Evolutionary conservation across 495 filamentous ascomycete species (phyloP), one percentile per base, ranked within the genome.

Genomic region (Aspergillus cristatus): DNA sequence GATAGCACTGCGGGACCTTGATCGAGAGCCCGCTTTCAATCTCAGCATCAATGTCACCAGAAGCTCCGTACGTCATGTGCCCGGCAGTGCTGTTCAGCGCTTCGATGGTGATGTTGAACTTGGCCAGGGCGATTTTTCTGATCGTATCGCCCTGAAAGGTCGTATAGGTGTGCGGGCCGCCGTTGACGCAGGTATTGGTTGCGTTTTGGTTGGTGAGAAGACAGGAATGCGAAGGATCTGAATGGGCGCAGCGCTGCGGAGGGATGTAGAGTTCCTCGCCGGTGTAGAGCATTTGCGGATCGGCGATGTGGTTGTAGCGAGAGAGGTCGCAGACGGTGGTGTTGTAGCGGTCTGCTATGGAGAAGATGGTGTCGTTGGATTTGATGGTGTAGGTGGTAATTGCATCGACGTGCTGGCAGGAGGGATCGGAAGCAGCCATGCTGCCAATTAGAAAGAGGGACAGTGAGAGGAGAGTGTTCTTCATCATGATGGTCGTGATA

Each of bases 1-100:
- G 47, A 16, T 16, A 14, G 24, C 47, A 54, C 37, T 43, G 41
- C 6, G 45, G 37, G 2, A 54, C 14, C 25, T 54, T 54, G 30
- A 54, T 16, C 18, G 38, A 48, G 7, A 14, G 20, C 11, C 25
- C 39, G 7, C 7, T 15, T 14, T 38, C 20, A 14, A 38, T n/a
- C 10, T 15, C 12, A 1, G 14, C 25, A 31, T 38, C 36, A 1
- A 22, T 22, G n/a, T n/a, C n/a, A 11, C 17, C 20, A 3, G 14
- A 29, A 3, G 16, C 14, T 1, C 7, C 36, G 11, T 12, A 7
- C 25, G 28, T n/a, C 13, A 28, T 28, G 7, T 26, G 29, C 13
- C 24, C 25, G 14, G 25, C 31, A 3, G 46, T 18, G 12, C 12
- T 30, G 11, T 14, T 6, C 28, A 30, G 13, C 2, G 47, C 28